Percentiles rank a stretch among this genome's conserved stretches.
These are phyloP conservation scores for Entomortierella chlamydospora DNA, from an alignment of 192 early-diverging fungal genomes.

Conservation along the genomic window DNA sequence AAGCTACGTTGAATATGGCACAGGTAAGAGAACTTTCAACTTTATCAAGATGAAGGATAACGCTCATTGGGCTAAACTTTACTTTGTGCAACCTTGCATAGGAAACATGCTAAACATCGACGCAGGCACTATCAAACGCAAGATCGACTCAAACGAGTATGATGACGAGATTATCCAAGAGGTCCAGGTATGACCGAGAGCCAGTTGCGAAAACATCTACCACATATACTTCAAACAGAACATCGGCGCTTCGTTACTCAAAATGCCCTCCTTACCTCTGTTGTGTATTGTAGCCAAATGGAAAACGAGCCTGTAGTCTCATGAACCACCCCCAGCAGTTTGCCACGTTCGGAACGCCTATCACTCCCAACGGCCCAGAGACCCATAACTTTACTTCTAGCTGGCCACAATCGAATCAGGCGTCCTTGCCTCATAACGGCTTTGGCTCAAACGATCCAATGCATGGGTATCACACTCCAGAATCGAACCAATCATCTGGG, in stretches of 20 bases:
- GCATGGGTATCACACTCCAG: conserved; percentile 41
- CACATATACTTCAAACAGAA: too few relatives aligned
- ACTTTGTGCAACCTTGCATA: neutral
- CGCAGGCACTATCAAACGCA: conserved; percentile 49
- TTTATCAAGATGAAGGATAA: too few relatives aligned
- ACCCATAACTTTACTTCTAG: neutral
- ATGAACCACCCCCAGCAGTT: conserved; percentile 12
- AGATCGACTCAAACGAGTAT: conserved; percentile 51
- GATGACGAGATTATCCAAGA: conserved; percentile 43
- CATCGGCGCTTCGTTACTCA: too few relatives aligned
- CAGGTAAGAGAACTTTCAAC: conserved; percentile 14
- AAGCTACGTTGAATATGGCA: conserved; percentile 50
- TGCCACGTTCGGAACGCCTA: conserved; percentile 16
- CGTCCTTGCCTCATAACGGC: neutral
- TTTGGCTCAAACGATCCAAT: conserved; percentile 8
- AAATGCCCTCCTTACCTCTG: neutral
- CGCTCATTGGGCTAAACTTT: too few relatives aligned
- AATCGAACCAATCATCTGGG: conserved; percentile 18
- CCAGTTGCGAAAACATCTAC: too few relatives aligned
- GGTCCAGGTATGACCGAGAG: conserved; percentile 23
- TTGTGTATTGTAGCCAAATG: conserved; percentile 39
- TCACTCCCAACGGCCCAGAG: conserved; percentile 1
- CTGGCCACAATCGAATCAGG: neutral
- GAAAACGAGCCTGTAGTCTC: conserved; percentile 41
- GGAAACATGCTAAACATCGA: conserved; percentile 53